Conservation (phyloP, 2,329 filamentous ascomycete genomes). For the Fusarium foetens region DNA sequence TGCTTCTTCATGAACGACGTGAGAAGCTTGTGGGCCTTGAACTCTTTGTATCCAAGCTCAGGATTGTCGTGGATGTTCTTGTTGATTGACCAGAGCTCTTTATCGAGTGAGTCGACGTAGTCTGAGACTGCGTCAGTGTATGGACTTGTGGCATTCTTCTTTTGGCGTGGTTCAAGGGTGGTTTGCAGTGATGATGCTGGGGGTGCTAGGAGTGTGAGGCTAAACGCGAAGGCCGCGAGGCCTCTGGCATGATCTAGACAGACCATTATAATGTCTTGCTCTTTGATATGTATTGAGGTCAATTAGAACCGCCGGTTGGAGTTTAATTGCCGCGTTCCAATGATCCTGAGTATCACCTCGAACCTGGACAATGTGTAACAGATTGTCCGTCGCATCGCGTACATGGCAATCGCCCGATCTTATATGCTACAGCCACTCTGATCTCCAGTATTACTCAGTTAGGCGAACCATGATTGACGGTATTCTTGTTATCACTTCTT, state of each 20-base stretch:
- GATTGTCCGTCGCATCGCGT: rapidly evolving
- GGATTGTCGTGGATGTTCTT: conserved; percentile 58
- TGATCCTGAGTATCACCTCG: not conserved
- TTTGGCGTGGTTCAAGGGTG: conserved; percentile 6
- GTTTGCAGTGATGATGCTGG: not conserved
- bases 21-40: conserved; percentile 54
- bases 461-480: not conserved
- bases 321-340: too few relatives aligned
- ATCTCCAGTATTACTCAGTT: not conserved
- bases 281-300: rapidly evolving
- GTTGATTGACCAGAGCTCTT: conserved; percentile 47
- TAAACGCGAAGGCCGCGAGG: conserved; percentile 10
- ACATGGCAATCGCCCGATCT: not conserved
- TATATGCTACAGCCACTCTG: not conserved
- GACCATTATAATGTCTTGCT: conserved; percentile 4
- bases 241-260: not conserved
- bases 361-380: not conserved
- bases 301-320: rapidly evolving
- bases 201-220: conserved; percentile 3
- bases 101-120: conserved; percentile 28
- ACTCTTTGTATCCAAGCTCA: conserved; percentile 56
- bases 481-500: not conserved
- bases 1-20: conserved; percentile 51
- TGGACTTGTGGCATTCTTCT: conserved; percentile 24
- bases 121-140: conserved; percentile 25